Percentiles rank a stretch among this genome's conserved stretches.
phyloP scores from a whole-genome alignment of 352 stramenopile species.

The Globisporangium heterothallicum region DNA sequence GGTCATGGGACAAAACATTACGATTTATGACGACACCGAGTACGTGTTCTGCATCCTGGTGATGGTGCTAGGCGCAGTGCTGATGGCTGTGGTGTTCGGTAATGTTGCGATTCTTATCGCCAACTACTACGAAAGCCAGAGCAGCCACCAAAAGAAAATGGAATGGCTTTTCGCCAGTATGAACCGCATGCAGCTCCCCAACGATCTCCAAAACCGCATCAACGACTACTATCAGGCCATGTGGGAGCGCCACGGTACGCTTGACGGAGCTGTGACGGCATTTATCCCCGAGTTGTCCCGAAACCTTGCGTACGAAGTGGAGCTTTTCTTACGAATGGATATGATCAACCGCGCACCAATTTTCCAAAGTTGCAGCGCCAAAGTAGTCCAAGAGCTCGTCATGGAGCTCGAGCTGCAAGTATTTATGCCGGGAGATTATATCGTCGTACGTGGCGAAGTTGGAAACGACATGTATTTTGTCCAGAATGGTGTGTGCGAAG shows the following conservation, averaged over 20 bases:
- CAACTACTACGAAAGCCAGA: slow-evolving; percentile 84
- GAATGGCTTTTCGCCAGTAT: slow-evolving; percentile 83
- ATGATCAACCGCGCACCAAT: slow-evolving; percentile 87
- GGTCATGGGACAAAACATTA: slow-evolving; percentile 77
- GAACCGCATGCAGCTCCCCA: slow-evolving; percentile 72
- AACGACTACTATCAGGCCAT: slow-evolving; percentile 85
- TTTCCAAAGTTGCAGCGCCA: slow-evolving; percentile 74
- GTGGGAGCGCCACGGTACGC: slow-evolving; percentile 77
- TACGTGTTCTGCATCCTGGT: slow-evolving; percentile 66
- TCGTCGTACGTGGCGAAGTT: slow-evolving; percentile 76
- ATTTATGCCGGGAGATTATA: slow-evolving; percentile 82
- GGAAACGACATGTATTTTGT: slow-evolving; percentile 89
- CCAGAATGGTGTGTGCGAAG: slow-evolving; percentile 68
- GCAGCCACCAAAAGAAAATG: slow-evolving; percentile 84
- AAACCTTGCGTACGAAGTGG: slow-evolving; percentile 80
- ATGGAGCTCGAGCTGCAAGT: slow-evolving; percentile 80
- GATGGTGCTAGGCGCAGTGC: slow-evolving; percentile 67
- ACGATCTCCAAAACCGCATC: slow-evolving; percentile 77
- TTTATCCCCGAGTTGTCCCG: slow-evolving; percentile 78
- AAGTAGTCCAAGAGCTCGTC: slow-evolving; percentile 81
- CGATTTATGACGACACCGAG: slow-evolving; percentile 58
- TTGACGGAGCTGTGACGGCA: slow-evolving; percentile 65
- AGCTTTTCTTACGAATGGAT: slow-evolving; percentile 78
- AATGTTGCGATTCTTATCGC: slow-evolving; percentile 82
- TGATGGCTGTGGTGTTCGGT: slow-evolving; percentile 85